Evolutionary conservation across 768 basidiomycete genomes (phyloP).

Genomic region (Calocera viscosa): DNA sequence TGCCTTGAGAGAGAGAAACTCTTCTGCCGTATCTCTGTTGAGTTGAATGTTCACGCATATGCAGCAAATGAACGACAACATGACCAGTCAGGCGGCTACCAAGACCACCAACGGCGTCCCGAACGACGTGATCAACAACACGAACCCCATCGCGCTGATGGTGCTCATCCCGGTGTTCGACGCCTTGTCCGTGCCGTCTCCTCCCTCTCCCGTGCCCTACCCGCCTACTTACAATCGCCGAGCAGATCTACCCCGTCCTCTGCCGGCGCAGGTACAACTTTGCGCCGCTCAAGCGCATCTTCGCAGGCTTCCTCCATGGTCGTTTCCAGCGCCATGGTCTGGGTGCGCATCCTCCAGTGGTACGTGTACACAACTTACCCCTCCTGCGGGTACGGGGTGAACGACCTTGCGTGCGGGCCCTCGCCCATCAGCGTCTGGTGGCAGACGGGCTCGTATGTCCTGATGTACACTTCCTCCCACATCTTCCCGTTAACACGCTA

Average conservation of each 20-base stretch:
- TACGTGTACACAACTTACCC: conserved; percentile 20
- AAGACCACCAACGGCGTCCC: conserved; percentile 23
- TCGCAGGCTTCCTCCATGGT: conserved; percentile 23
- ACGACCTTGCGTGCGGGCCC: conserved; percentile 28
- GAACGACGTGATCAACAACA: conserved; percentile 25
- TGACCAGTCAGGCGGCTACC: conserved; percentile 25
- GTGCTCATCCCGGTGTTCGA: conserved; percentile 25
- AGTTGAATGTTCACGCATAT: not conserved
- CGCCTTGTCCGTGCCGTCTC: not conserved
- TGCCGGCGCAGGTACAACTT: conserved; percentile 15
- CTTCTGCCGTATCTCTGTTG: no score
- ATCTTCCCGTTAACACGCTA: not conserved
- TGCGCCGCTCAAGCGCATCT: conserved; percentile 24
- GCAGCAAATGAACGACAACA: conserved; percentile 22
- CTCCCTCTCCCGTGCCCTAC: not conserved
- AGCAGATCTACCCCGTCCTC: conserved; percentile 21
- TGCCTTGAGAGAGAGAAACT: no score
- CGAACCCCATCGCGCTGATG: conserved; percentile 23
- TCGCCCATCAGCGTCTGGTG: conserved; percentile 44
- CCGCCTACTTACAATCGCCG: no score
- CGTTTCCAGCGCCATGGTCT: conserved; percentile 22
- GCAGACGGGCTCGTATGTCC: conserved; percentile 24
- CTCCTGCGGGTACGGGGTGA: conserved; percentile 22
- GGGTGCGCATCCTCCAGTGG: conserved; percentile 20
- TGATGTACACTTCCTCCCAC: conserved; percentile 14